Base-by-base conservation (phyloP, 2,329 filamentous ascomycete species). In the Paecilomyces niveus region DNA sequence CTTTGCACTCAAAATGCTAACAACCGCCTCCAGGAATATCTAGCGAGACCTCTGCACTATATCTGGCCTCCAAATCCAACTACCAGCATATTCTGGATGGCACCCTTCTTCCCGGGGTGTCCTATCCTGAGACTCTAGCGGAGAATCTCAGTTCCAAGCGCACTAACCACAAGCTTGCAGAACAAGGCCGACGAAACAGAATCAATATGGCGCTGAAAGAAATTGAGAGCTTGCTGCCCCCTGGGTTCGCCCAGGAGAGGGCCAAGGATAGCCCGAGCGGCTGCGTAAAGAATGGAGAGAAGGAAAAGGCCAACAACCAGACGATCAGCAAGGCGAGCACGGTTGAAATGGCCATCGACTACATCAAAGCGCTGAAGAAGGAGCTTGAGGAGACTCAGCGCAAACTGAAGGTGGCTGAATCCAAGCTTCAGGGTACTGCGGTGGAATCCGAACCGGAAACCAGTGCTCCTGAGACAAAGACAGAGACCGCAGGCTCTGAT, bases 11-110 rank as follows among this genome's bases (percentile, higher is more conserved):
- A 1, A 15, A 52, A 52, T 29, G 26, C 50, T 52, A 29, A 52
- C 15, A 8, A 3, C 45, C 61, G 54, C 39, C 24, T 65, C 22
- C 22, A 75, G 76, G 75, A 35, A 71, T 83, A 15, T 77, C 83
- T 21, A 80, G 83, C 35, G 83, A 86, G 55, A 81, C 81, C 2
- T 85, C 85, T 59, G 84, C 86, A n/a, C 82, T 91, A 29, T 83
- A 97, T 52, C 82, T 99, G 29, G 90, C 92, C 35, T 91, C 90
- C 15, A 97, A 97, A 72, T 97, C 93, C 1, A 99, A 99, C 69
- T 99, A 99, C 68, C 93, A 97, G 69, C 96, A 97, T 67, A 94
- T 99, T 39, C 78, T 99, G 10, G 94, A 97, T 72, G 94, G 94
- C 54, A 97, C 92, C 55, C 87, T 88, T 58, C 85, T 97, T 0